Evolutionary conservation across 2,329 filamentous ascomycete genomes (phyloP).

Genomic region (Aspergillus udagawae): DNA sequence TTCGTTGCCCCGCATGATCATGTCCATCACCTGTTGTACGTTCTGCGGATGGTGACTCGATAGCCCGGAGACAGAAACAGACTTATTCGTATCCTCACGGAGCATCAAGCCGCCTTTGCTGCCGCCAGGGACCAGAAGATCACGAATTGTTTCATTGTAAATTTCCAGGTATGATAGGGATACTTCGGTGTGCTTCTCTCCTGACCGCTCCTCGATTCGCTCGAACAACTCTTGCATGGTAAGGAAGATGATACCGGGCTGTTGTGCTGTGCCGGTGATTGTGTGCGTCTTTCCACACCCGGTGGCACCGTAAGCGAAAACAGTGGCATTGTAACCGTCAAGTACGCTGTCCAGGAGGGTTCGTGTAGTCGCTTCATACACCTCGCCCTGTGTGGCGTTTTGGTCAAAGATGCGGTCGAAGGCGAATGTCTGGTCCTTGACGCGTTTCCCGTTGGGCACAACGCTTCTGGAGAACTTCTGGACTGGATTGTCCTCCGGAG

Average conservation of each 20-base stretch:
- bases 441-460: constrained; percentile 78
- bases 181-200: constrained; percentile 84
- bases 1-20: constrained; percentile 93
- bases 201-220: constrained; percentile 79
- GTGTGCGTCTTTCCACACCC: constrained; percentile 99
- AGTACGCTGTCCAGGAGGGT: constrained; percentile 89
- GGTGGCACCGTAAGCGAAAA: constrained; percentile 96
- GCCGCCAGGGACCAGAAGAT: constrained; percentile 80
- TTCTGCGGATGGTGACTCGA: constrained; percentile 88
- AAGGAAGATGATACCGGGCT: constrained; percentile 96
- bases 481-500: constrained; percentile 89
- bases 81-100: constrained; percentile 88
- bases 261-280: constrained; percentile 84
- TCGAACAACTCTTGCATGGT: constrained; percentile 99
- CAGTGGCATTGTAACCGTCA: constrained; percentile 97
- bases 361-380: constrained; percentile 91
- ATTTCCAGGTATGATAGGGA: constrained; percentile 96
- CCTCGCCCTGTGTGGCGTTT: constrained; percentile 83
- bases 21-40: constrained; percentile 97
- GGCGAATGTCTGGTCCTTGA: constrained; percentile 95
- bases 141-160: constrained; percentile 98
- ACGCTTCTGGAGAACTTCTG: constrained; percentile 82
- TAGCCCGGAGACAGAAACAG: constrained; percentile 84
- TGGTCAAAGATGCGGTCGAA: constrained; percentile 98
- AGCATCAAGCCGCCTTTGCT: constrained; percentile 84